phyloP scores from a whole-genome alignment of 495 filamentous ascomycete species.

The Daldinia loculata region DNA sequence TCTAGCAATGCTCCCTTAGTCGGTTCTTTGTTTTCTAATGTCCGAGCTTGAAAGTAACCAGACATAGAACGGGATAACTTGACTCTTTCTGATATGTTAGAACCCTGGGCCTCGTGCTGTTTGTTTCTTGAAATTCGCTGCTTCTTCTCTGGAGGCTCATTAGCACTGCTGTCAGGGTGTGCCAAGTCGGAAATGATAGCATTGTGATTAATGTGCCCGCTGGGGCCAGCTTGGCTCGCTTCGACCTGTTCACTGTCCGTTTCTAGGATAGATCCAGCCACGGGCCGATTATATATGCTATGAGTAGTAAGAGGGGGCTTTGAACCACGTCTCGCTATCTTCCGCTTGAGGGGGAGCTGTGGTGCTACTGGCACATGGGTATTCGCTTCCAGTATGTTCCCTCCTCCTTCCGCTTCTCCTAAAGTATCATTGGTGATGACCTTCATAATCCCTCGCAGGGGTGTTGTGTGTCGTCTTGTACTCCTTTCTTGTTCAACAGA shows the following conservation, averaged over 20 bases:
- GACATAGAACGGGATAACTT: conserved; percentile 38
- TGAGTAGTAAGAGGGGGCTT: conserved; percentile 29
- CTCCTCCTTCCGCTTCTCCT: conserved; percentile 7
- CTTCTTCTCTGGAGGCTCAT: conserved; percentile 12
- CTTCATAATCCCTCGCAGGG: conserved; percentile 55
- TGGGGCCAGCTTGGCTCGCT: neutral
- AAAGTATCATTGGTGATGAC: conserved; percentile 26
- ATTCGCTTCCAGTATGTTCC: neutral
- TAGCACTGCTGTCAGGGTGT: neutral
- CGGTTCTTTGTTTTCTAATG: neutral
- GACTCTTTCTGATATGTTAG: neutral
- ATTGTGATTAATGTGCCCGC: neutral
- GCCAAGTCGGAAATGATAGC: neutral
- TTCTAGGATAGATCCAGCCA: conserved; percentile 29
- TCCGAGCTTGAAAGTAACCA: conserved; percentile 2
- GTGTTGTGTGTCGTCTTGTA: conserved; percentile 42
- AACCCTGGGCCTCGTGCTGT: neutral
- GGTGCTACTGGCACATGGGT: neutral
- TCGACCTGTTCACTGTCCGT: neutral
- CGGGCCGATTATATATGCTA: conserved; percentile 45
- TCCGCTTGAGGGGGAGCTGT: conserved; percentile 20
- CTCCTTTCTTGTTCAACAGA: conserved; percentile 53
- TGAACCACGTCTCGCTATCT: conserved; percentile 30
- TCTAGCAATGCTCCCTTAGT: neutral
- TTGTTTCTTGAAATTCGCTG: neutral